Evolutionary conservation across 2,329 filamentous ascomycete species (phyloP).

Genomic region (Onygenales sp.): DNA sequence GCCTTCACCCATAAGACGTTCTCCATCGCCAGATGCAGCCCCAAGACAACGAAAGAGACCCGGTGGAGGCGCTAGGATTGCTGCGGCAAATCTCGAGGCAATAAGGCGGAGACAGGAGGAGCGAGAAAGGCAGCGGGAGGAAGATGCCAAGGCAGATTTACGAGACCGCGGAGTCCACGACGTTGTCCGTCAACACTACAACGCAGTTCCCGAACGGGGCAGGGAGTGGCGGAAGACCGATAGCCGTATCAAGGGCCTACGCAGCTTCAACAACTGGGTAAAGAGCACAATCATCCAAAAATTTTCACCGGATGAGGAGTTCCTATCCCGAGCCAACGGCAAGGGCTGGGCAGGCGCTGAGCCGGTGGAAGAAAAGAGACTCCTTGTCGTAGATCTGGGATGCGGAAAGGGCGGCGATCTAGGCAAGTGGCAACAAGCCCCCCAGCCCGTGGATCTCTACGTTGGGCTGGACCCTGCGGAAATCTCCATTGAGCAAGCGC

Average conservation of each 20-base stretch:
- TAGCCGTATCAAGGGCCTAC: slow-evolving; percentile 86
- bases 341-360: slow-evolving; percentile 33
- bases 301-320: slow-evolving; percentile 75
- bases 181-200: slow-evolving; percentile 89
- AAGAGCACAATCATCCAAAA: slow-evolving; percentile 97
- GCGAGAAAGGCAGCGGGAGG: slow-evolving; percentile 31
- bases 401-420: slow-evolving; percentile 96
- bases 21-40: slow-evolving; percentile 31
- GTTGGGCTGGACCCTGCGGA: slow-evolving; percentile 91
- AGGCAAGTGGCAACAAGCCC: slow-evolving; percentile 90
- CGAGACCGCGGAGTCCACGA: slow-evolving; percentile 60
- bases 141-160: slow-evolving; percentile 26
- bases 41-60: slow-evolving; percentile 37
- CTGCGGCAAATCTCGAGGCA: slow-evolving; percentile 27
- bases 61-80: slow-evolving; percentile 35
- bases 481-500: slow-evolving; percentile 81
- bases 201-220: slow-evolving; percentile 84
- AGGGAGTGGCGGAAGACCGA: slow-evolving; percentile 91
- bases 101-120: slow-evolving; percentile 35
- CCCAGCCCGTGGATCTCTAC: slow-evolving; percentile 84
- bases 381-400: slow-evolving; percentile 85
- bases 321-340: slow-evolving; percentile 43
- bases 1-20: slow-evolving; percentile 31
- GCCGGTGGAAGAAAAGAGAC: slow-evolving; percentile 38
- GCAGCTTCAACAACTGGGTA: slow-evolving; percentile 97